Evolutionary conservation across 257 asterid genomes (phyloP).

Genomic region (Solanum commersonii): DNA sequence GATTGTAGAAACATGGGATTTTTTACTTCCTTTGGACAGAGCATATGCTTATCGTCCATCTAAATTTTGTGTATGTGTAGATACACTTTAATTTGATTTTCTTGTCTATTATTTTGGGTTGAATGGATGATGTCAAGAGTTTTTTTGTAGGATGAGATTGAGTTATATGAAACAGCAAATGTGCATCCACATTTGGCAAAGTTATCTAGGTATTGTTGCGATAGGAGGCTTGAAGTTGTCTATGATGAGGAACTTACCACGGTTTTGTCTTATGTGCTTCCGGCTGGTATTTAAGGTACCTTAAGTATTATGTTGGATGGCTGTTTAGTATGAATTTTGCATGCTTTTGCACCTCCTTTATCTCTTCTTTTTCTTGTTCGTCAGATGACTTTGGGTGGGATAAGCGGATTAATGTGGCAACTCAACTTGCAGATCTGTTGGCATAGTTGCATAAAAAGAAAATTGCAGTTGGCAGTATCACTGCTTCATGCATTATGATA

Average conservation of each 20-base stretch:
- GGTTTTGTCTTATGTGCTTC: neutral
- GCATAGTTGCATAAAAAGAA: neutral
- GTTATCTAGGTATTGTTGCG: neutral
- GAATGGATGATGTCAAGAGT: neutral
- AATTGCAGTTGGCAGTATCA: neutral
- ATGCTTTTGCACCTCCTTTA: neutral
- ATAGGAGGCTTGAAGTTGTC: neutral
- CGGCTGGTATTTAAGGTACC: neutral
- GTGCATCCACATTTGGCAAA: neutral
- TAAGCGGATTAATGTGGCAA: neutral
- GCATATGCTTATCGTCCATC: neutral
- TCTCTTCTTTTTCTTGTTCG: neutral
- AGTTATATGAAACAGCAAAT: neutral
- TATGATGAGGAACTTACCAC: neutral
- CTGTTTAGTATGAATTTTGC: neutral
- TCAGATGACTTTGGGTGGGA: neutral
- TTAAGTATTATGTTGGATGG: too few relatives aligned
- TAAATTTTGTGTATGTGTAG: neutral
- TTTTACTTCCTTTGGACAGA: neutral
- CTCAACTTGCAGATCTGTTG: neutral
- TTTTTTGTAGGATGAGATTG: neutral
- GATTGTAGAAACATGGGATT: neutral
- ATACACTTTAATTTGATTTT: neutral
- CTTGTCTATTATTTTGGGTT: neutral
- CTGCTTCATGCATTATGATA: neutral